A percentile compares a stretch with the other conserved stretches of the same genome.
These are phyloP conservation scores for Penicillium sp. DNA, from an alignment of 2,329 filamentous ascomycete genomes.

Conservation along the genomic window DNA sequence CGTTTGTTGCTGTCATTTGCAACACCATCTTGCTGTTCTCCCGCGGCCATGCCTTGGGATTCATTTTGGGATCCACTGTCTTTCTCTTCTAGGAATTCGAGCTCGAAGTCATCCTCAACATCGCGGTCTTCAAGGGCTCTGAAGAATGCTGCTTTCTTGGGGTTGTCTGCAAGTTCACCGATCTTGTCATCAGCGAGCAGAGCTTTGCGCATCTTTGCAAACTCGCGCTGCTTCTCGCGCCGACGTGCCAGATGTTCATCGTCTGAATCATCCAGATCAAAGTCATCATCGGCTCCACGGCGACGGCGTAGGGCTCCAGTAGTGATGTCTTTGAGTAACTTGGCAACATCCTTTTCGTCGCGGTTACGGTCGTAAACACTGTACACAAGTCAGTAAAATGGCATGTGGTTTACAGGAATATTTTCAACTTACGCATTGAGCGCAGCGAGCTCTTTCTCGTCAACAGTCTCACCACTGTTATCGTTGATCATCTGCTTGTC, in stretches of 20 bases:
- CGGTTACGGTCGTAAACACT: conserved; percentile 76
- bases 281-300: conserved; percentile 70
- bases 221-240: conserved; percentile 80
- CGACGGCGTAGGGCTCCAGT: conserved; percentile 84
- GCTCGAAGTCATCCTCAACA: conserved; percentile 67
- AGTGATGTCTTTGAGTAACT: conserved; percentile 89
- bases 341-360: conserved; percentile 85
- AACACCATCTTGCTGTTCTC: conserved; percentile 21
- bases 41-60: conserved; percentile 19
- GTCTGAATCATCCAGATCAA: conserved; percentile 86
- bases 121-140: conserved; percentile 82
- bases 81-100: conserved; percentile 65
- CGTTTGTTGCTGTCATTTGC: conserved; percentile 33
- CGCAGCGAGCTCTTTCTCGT: conserved; percentile 79
- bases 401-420: not conserved
- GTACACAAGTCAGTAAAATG: conserved; percentile 22
- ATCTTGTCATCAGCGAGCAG: conserved; percentile 86
- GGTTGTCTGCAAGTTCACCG: conserved; percentile 84
- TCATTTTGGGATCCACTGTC: conserved; percentile 43
- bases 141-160: conserved; percentile 86
- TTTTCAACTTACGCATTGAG: conserved; percentile 74
- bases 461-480: conserved; percentile 69
- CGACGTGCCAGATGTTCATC: conserved; percentile 73
- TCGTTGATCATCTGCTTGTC: conserved; percentile 91
- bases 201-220: conserved; percentile 87